A percentile compares a stretch with the other conserved stretches of the same genome.
Evolutionary conservation across 2,329 filamentous ascomycete genomes (phyloP).

Genomic region (Colletotrichum horii): DNA sequence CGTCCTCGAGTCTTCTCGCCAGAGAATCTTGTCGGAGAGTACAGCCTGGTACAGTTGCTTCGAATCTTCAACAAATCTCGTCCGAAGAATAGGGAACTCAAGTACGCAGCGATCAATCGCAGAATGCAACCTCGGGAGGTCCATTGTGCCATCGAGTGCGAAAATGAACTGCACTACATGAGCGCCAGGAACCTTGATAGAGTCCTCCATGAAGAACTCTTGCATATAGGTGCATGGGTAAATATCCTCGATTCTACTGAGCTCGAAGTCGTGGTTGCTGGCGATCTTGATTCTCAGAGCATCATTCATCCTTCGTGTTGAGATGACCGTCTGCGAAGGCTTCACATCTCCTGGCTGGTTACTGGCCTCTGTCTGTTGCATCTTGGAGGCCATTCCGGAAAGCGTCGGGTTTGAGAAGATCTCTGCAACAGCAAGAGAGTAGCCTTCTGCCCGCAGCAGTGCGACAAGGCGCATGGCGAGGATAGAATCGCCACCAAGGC

Average conservation of each 20-base stretch:
- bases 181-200: background rate
- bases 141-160: background rate
- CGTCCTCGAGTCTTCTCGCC: background rate
- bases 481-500: slow-evolving; percentile 27
- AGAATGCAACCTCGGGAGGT: background rate
- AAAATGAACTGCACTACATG: slow-evolving; percentile 3
- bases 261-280: background rate
- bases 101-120: background rate
- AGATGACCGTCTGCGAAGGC: background rate
- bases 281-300: background rate
- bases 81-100: background rate
- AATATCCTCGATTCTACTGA: background rate
- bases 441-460: slow-evolving; percentile 17
- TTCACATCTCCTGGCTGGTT: background rate
- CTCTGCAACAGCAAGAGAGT: slow-evolving; percentile 19
- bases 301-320: background rate
- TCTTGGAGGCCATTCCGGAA: slow-evolving; percentile 10
- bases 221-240: background rate
- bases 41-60: background rate
- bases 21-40: background rate
- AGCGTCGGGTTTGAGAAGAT: slow-evolving; percentile 17
- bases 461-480: slow-evolving; percentile 29
- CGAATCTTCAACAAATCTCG: background rate
- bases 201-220: background rate
- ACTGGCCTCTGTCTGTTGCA: background rate